Base-by-base conservation (phyloP, 1,139 yeast species). In the Diutina siamensis region DNA sequence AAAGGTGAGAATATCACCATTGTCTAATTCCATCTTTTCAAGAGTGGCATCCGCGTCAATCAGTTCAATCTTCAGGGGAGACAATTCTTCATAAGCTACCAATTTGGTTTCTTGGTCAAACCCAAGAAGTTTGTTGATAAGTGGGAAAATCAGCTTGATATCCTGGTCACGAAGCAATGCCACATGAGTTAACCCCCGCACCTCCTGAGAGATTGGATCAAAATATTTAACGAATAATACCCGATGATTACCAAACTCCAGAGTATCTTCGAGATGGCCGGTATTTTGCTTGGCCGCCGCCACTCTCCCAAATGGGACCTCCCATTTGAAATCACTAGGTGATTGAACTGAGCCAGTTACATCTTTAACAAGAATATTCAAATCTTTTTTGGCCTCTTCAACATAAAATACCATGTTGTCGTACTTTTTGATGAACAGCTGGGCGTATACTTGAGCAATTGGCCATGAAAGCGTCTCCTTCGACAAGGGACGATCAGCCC, bases 1-100 rank as follows among this genome's bases (percentile, higher is more conserved):
- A 1, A 53, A 56, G 27, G 84, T 70, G 15, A 89, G 61, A 20
- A 89, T 83, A 58, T 88, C 97, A 52, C 97, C 97, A 52, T 74
- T 80, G 17, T 73, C 72, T 35, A 89, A 62, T 57, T 88, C 97
- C 35, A 77, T 70, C 50, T 77, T 74, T 51, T 74, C 77, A 52
- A 83, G 76, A 0, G 83, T 67, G 38, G 65, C 61, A 4, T 61
- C 57, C 3, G 64, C 57, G 42, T 74, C 68, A 8, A 78, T 54
- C 3, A 59, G 58, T 36, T 81, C 85, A 45, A 86, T 70, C 57
- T 76, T 75, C 2, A 70, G 69, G 2, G 81, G 80, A 46, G 82
- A 78, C 35, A 86, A 65, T 55, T 89, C 97, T 61, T 89, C 97
- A 52, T 61, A 76, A 25, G 80, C 59, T 9, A 65, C 68, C 20